Conservation (phyloP, 192 early-diverging fungal genomes). For the Linnemannia exigua region DNA sequence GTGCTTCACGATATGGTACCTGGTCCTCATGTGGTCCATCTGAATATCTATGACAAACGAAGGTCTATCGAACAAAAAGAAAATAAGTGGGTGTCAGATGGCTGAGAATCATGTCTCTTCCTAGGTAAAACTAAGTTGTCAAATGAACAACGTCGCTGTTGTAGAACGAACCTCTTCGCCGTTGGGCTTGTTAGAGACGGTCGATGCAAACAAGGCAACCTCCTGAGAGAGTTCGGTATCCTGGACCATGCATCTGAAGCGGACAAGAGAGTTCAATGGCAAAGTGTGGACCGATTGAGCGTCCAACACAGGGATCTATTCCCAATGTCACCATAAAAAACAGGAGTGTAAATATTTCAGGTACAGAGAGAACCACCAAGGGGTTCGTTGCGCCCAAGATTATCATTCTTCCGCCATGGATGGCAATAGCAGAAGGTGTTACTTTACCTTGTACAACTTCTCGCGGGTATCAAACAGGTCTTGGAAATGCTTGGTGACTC, state of each 20-base stretch:
- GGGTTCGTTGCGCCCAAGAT: neutral
- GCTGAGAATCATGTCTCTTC: neutral
- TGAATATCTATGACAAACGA: slow-evolving; percentile 61
- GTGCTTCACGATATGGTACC: slow-evolving; percentile 20
- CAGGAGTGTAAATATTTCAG: neutral
- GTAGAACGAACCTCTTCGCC: slow-evolving; percentile 49
- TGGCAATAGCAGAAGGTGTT: neutral
- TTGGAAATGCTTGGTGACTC: slow-evolving; percentile 49
- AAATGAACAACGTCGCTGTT: neutral
- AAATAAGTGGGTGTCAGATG: neutral
- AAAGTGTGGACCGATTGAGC: slow-evolving; percentile 41
- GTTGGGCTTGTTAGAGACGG: slow-evolving; percentile 34
- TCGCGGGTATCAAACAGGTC: slow-evolving; percentile 43
- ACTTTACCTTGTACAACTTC: slow-evolving; percentile 39
- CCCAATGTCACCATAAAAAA: neutral
- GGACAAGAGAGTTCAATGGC: slow-evolving; percentile 64
- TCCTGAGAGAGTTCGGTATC: slow-evolving; percentile 84
- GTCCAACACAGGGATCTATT: slow-evolving; percentile 63
- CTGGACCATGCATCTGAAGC: slow-evolving; percentile 89
- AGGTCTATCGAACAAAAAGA: slow-evolving; percentile 5
- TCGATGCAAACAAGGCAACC: slow-evolving; percentile 59
- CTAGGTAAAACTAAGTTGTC: too few relatives aligned
- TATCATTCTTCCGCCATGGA: neutral
- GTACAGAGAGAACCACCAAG: too few relatives aligned
- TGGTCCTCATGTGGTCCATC: slow-evolving; percentile 51